Percentiles rank a stretch among this genome's conserved stretches.
Conservation (phyloP, 2,329 filamentous ascomycete species). For the Apiospora hydei region DNA sequence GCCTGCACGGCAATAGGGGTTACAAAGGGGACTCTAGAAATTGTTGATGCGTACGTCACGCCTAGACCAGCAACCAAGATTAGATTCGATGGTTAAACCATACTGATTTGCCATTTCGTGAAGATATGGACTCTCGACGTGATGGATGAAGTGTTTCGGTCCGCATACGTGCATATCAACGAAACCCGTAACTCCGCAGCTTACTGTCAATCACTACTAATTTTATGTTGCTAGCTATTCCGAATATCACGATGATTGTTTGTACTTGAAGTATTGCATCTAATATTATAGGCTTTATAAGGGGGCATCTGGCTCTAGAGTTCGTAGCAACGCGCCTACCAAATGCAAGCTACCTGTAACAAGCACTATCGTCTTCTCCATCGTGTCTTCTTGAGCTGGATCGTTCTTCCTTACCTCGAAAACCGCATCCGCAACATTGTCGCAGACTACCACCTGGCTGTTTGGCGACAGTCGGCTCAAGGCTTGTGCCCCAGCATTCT, state of each 20-base stretch:
- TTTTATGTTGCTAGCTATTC: not conserved
- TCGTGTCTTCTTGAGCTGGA: conserved; percentile 42
- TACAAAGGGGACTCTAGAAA: not conserved
- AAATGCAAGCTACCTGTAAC: conserved; percentile 87
- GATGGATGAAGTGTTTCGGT: not conserved
- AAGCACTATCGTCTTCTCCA: conserved; percentile 60
- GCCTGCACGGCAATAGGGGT: not conserved
- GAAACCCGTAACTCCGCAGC: too few relatives aligned
- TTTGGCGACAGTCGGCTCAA: conserved; percentile 65
- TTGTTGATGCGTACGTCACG: conserved; percentile 2
- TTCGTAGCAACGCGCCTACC: conserved; percentile 79
- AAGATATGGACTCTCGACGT: not conserved
- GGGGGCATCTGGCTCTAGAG: conserved; percentile 57
- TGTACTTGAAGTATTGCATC: not conserved
- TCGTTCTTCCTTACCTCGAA: conserved; percentile 56
- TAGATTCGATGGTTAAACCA: not conserved
- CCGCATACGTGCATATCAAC: not conserved
- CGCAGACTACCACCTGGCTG: conserved; percentile 56
- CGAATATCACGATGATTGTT: not conserved
- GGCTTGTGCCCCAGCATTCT: conserved; percentile 67
- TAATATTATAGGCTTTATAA: not conserved
- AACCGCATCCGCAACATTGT: conserved; percentile 78
- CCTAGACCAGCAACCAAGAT: not conserved
- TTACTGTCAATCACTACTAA: not conserved
- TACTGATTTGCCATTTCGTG: not conserved